Evolutionary conservation across 129 eudicot genomes (phyloP).

Genomic region (Pittosporum tobira): DNA sequence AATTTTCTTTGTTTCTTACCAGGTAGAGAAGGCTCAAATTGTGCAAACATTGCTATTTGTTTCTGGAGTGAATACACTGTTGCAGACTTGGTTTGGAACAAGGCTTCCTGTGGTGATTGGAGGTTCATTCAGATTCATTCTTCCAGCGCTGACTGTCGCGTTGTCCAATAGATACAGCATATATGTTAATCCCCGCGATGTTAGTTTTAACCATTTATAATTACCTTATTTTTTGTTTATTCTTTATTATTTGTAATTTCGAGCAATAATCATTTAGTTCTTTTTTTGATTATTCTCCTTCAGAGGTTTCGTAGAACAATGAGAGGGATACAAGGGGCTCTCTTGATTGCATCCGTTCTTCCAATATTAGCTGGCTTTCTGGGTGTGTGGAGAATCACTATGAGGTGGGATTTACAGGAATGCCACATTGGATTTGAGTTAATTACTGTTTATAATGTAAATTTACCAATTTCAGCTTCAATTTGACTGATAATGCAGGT

Average conservation of each 20-base stretch:
- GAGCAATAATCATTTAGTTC: not conserved
- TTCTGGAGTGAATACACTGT: constrained; percentile 66
- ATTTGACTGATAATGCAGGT: constrained; percentile 30
- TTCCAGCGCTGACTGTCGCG: constrained; percentile 56
- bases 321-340: constrained; percentile 86
- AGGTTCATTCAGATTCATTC: constrained; percentile 61
- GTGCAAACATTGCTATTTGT: constrained; percentile 77
- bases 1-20: not conserved
- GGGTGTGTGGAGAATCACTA: constrained; percentile 79
- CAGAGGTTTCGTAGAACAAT: constrained; percentile 73
- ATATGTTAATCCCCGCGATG: constrained; percentile 43
- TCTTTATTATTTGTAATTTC: not conserved
- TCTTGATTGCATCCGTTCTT: constrained; percentile 61
- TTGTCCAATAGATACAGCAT: constrained; percentile 38
- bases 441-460: not conserved
- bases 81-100: constrained; percentile 72
- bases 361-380: constrained; percentile 65
- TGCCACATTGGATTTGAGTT: not conserved
- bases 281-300: constrained; percentile 7
- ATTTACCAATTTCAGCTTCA: not conserved
- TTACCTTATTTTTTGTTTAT: not conserved
- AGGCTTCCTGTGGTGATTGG: constrained; percentile 82
- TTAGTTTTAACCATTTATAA: constrained; percentile 13
- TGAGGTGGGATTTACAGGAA: constrained; percentile 31
- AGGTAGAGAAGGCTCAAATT: constrained; percentile 79